Conservation (phyloP, 2,329 filamentous ascomycete species). For the Neonectria ditissima region DNA sequence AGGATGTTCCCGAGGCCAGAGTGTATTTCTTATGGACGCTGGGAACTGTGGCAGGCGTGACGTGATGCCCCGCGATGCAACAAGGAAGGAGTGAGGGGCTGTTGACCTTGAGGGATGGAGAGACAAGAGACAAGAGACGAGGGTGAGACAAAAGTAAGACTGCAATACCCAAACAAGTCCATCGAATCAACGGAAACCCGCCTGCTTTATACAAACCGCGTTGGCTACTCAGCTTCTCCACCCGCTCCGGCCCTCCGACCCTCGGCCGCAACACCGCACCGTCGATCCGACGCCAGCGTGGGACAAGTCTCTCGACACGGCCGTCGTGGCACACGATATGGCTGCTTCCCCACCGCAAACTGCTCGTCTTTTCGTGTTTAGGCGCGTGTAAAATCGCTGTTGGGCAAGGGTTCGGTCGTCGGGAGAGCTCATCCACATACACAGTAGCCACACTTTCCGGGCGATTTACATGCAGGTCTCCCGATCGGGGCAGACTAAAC, state of each 20-base stretch:
- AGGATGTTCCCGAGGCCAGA: neutral
- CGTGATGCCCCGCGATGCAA: slow-evolving; percentile 2
- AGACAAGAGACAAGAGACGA: neutral
- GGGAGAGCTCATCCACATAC: slow-evolving; percentile 7
- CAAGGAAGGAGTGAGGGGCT: slow-evolving; percentile 1
- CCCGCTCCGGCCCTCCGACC: slow-evolving; percentile 11
- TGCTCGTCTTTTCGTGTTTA: slow-evolving; percentile 4
- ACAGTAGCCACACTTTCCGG: neutral
- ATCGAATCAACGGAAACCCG: neutral
- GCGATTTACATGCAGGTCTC: slow-evolving; percentile 10
- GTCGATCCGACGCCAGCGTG: slow-evolving; percentile 33
- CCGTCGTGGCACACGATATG: slow-evolving; percentile 1
- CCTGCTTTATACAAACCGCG: neutral
- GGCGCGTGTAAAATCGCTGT: slow-evolving; percentile 9
- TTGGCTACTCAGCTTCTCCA: neutral
- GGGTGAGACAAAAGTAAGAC: neutral
- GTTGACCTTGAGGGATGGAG: neutral
- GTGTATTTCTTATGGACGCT: neutral
- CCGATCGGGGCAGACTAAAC: slow-evolving; percentile 3
- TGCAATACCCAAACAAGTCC: neutral
- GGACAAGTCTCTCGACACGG: slow-evolving; percentile 13
- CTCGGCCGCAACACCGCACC: slow-evolving; percentile 37
- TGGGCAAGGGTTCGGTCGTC: slow-evolving; percentile 1
- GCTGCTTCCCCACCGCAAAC: slow-evolving; percentile 4
- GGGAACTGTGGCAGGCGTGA: neutral